A percentile compares a stretch with the other conserved stretches of the same genome.
Conservation (phyloP, 2,329 filamentous ascomycete species). For the Samsoniella hepiali region DNA sequence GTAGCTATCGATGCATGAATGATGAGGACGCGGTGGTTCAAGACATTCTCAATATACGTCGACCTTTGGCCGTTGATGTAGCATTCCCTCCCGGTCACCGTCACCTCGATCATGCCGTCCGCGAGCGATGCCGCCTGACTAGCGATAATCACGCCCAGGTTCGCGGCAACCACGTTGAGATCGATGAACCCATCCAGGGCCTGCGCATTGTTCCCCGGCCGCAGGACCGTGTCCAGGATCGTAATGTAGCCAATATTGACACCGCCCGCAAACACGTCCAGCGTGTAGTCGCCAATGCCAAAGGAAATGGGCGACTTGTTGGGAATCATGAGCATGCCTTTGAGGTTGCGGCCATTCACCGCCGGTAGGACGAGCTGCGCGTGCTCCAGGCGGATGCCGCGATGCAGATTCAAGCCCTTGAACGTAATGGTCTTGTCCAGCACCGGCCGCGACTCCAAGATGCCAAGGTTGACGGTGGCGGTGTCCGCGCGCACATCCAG, state of each 20-base stretch:
- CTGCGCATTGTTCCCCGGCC: neutral
- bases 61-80: neutral
- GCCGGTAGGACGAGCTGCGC: slow-evolving; percentile 2
- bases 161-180: neutral
- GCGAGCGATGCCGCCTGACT: neutral
- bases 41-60: neutral
- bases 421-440: slow-evolving; percentile 1
- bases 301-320: slow-evolving; percentile 5
- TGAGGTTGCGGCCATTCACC: neutral
- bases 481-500: slow-evolving; percentile 1
- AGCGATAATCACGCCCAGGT: neutral
- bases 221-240: neutral
- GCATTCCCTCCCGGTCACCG: slow-evolving; percentile 1
- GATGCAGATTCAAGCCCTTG: neutral
- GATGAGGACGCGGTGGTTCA: slow-evolving; percentile 1
- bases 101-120: slow-evolving; percentile 2
- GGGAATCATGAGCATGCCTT: neutral
- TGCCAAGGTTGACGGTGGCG: neutral
- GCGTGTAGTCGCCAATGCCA: slow-evolving; percentile 6
- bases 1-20: neutral
- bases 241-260: slow-evolving; percentile 9
- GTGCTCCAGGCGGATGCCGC: neutral
- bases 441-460: neutral
- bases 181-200: neutral
- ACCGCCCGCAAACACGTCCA: neutral